Conservation (phyloP, 306 rosid genomes). For the Lagenaria siceraria region DNA sequence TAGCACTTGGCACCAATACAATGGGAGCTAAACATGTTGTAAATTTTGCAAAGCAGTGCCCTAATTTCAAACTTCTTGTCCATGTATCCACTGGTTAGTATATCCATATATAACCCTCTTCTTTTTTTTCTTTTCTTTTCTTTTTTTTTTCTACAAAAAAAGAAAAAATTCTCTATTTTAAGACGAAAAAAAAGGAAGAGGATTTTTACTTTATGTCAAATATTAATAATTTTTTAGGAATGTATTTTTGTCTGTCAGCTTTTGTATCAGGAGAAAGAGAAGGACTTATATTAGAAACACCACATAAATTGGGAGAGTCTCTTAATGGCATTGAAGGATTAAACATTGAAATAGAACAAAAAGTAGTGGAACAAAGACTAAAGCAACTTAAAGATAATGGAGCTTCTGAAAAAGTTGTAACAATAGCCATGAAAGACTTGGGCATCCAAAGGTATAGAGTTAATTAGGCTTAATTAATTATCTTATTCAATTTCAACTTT, state of each 20-base stretch:
- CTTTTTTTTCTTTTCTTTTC: too few relatives aligned
- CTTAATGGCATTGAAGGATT: constrained; percentile 41
- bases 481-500: too few relatives aligned
- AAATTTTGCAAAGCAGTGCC: constrained; percentile 50
- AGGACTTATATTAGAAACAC: constrained; percentile 48
- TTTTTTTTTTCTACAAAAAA: too few relatives aligned
- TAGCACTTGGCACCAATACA: constrained; percentile 45
- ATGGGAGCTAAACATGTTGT: constrained; percentile 51
- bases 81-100: constrained; percentile 72
- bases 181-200: too few relatives aligned
- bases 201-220: too few relatives aligned
- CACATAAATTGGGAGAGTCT: constrained; percentile 38
- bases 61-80: constrained; percentile 34
- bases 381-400: constrained; percentile 19
- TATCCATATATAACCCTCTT: too few relatives aligned
- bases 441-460: constrained; percentile 46
- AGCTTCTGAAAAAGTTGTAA: constrained; percentile 25
- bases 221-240: too few relatives aligned
- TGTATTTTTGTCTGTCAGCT: constrained; percentile 26
- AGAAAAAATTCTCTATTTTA: too few relatives aligned
- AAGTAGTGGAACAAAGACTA: constrained; percentile 17
- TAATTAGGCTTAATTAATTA: too few relatives aligned
- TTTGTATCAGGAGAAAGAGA: constrained; percentile 53
- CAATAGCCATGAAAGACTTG: constrained; percentile 49
- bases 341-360: constrained; percentile 39